Base-by-base conservation (phyloP, 768 basidiomycete genomes). In the Tulasnella sp. region DNA sequence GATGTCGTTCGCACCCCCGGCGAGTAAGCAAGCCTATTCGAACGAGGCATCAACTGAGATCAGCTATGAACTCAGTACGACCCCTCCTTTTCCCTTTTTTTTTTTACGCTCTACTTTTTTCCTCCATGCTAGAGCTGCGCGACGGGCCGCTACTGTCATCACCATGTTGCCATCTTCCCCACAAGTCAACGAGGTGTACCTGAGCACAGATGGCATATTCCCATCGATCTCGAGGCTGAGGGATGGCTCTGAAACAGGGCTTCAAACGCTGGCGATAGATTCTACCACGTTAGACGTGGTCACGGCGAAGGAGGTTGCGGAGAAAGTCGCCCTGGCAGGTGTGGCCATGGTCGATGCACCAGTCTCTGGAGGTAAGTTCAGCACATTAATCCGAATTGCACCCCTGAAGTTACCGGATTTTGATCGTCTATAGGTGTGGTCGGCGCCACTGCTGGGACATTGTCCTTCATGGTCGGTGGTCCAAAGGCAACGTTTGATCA, bases 121-220 rank as follows among this genome's bases (percentile, higher is more conserved):
- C 42, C 23, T 34, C n/a, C 19, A 55, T 55, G 19, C 19, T 38
- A 71, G 70, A 32, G 69, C 71, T 34, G 67, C 68, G 1, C 47
- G 45, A 23, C 50, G 61, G 8, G 69, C 72, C 10, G 50, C 64
- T 48, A 84, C 80, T 8, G 76, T 96, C 48, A 70, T 97, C 53
- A 94, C 92, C 4, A 93, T 95, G 90, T 77, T 97, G 1, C 93
- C 93, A 0, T 93, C 91, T 0, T 88, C 90, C 5, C 88, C 90
- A 0, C 86, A 97, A 64, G 92, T 96, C 43, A 75, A 80, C 53
- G 72, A 76, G 51, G 92, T 93, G 9, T 95, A 93, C 69, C 67
- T 75, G 21, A 75, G 77, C 30, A 10, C 45, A 5, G 48, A 56
- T 17, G 56, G 62, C 11, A 49, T 64, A 19, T 23, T 64, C n/a